These are phyloP conservation scores for Paecilomyces sp. DNA, from an alignment of 2,329 filamentous ascomycete species.

Conservation along the genomic window DNA sequence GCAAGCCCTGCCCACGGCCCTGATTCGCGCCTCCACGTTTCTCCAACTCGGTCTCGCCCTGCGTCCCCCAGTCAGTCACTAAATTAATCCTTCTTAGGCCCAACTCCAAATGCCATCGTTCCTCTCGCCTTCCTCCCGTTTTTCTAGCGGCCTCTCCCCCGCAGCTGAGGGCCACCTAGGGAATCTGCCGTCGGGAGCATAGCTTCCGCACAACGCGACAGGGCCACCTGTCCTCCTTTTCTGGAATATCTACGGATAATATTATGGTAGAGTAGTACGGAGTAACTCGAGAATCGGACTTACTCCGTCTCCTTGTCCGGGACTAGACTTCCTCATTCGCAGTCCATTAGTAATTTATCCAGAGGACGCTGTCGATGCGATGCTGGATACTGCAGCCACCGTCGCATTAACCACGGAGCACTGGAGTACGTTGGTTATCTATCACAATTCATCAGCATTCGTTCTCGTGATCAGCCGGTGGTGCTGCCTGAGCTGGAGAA, in stretches of 20 bases:
- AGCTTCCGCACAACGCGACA: background rate
- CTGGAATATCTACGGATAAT: too few species aligned
- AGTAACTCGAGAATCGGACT: background rate
- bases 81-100: too few species aligned
- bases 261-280: too few species aligned
- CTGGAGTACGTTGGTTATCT: background rate
- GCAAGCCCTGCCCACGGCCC: background rate
- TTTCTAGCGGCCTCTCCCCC: background rate
- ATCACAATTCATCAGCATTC: background rate
- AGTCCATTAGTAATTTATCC: background rate
- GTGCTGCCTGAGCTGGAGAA: too few species aligned
- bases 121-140: background rate
- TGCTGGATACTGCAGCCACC: too few species aligned
- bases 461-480: background rate
- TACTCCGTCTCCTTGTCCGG: background rate
- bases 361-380: too few species aligned
- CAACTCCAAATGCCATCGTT: background rate
- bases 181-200: background rate
- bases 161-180: background rate
- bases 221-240: background rate
- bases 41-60: background rate
- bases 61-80: too few species aligned
- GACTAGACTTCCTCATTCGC: background rate
- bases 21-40: background rate
- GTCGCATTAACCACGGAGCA: too few species aligned